Evolutionary conservation across 345 rosid species (phyloP), one percentile per base, ranked within the genome.

Genomic region (Iberis pinnata): DNA sequence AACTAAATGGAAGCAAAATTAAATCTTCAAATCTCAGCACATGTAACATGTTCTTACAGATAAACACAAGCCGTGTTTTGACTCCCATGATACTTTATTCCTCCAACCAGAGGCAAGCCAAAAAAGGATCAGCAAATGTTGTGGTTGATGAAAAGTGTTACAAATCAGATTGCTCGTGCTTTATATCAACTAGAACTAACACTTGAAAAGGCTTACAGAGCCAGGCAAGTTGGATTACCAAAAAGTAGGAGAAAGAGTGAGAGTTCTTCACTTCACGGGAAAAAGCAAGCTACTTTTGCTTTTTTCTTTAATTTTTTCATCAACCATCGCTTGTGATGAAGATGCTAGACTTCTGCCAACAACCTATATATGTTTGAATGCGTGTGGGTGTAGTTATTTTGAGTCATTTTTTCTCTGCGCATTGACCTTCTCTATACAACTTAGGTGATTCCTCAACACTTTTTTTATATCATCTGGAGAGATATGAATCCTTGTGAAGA

Each of bases 401-500:
- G 27, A 43, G 26, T 53, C 53, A 43, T 29, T 52, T 52, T 61
- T 38, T 35, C 39, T 33, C 35, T 32, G 12, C 11, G 24, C 36
- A 43, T 14, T 50, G 53, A 14, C 37, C 18, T 33, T 35, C 18
- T 24, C 7, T 51, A 52, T 43, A 32, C 33, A 41, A 19, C 31
- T 33, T 38, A 3, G 52, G 29, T 17, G 29, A 33, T 9, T 4
- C 36, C 52, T 43, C 12, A 7, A 18, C 52, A 27, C 44, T 17
- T 35, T 43, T 27, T 33, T 43, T 35, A n/a, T n/a, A n/a, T n/a
- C 39, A 52, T 32, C 4, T 25, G 7, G 43, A 17, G 12, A 53
- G 38, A 43, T 22, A 62, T 62, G 67, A 62, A 33, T 24, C 43
- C 43, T 43, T 35, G 45, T 43, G 67, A 52, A 32, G 60, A 61